A percentile compares a stretch with the other conserved stretches of the same genome.
Conservation (phyloP, 129 eudicot species). For the Chrysanthemum makinoi region DNA sequence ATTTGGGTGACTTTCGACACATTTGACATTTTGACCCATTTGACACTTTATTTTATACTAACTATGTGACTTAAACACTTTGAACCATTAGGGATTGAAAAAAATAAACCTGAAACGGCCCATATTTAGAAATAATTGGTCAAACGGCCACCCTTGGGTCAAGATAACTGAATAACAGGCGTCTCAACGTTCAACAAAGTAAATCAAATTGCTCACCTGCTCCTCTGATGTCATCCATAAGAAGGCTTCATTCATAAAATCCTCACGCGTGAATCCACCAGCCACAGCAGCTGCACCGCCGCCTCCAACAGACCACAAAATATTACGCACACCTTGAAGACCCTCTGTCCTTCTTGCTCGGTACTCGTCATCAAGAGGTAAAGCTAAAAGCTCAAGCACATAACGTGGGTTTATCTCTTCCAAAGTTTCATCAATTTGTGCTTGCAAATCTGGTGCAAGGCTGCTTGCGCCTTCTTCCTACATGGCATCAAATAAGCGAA, state of each 20-base stretch:
- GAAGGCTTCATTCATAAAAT: slow-evolving; percentile 94
- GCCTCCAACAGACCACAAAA: slow-evolving; percentile 97
- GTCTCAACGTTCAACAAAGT: slow-evolving; percentile 11
- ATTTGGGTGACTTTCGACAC: neutral
- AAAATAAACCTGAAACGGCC: too few species aligned
- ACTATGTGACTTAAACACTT: too few species aligned
- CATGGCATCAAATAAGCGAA: slow-evolving; percentile 19
- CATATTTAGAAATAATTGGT: neutral
- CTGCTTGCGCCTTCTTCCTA: slow-evolving; percentile 99
- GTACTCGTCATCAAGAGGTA: slow-evolving; percentile 75
- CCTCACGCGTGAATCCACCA: slow-evolving; percentile 94
- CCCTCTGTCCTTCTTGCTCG: slow-evolving; percentile 76
- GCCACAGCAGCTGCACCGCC: slow-evolving; percentile 96
- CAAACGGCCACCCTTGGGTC: neutral
- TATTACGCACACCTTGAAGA: slow-evolving; percentile 90
- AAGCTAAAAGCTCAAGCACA: slow-evolving; percentile 84
- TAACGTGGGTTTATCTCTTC: slow-evolving; percentile 92
- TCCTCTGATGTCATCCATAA: slow-evolving; percentile 81
- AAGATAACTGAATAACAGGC: neutral
- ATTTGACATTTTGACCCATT: neutral
- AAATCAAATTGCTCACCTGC: slow-evolving; percentile 53
- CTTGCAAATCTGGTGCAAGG: slow-evolving; percentile 94
- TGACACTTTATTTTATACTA: too few species aligned
- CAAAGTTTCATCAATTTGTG: slow-evolving; percentile 92
- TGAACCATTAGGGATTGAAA: too few species aligned